Conservation (phyloP, 1,139 yeast genomes). For the Suhomyces choctaworum region DNA sequence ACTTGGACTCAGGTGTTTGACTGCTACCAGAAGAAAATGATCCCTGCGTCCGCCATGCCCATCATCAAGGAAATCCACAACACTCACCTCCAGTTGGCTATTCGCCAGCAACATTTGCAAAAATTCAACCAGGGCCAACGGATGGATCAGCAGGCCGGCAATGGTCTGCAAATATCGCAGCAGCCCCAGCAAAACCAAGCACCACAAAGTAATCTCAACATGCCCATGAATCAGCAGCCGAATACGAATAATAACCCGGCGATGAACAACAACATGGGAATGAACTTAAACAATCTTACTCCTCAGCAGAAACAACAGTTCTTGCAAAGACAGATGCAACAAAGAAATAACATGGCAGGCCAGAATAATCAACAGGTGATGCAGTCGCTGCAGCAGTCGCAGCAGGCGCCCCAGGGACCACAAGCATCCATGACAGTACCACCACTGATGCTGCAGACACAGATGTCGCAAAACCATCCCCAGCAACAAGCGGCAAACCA, state of each 20-base stretch:
- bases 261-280: slow-evolving; percentile 16
- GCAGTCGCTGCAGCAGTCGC: slow-evolving; percentile 37
- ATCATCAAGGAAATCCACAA: slow-evolving; percentile 61
- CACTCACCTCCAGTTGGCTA: slow-evolving; percentile 53
- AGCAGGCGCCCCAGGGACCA: slow-evolving; percentile 12
- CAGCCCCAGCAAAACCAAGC: slow-evolving; percentile 8
- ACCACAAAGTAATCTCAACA: slow-evolving; percentile 14
- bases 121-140: slow-evolving; percentile 19
- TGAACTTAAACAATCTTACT: slow-evolving; percentile 25
- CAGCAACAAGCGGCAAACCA: slow-evolving; percentile 17
- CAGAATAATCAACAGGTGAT: slow-evolving; percentile 41
- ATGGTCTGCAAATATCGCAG: slow-evolving; percentile 13
- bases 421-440: slow-evolving; percentile 3
- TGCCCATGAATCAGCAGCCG: slow-evolving; percentile 9
- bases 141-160: slow-evolving; percentile 8
- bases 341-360: slow-evolving; percentile 19
- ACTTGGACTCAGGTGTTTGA: slow-evolving; percentile 86
- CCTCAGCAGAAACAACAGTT: slow-evolving; percentile 42
- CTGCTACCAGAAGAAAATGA: slow-evolving; percentile 57
- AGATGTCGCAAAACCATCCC: slow-evolving; percentile 16
- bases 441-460: slow-evolving; percentile 13
- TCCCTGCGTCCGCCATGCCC: slow-evolving; percentile 56
- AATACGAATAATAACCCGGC: slow-evolving; percentile 15
- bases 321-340: slow-evolving; percentile 37
- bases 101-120: slow-evolving; percentile 31